phyloP scores from a whole-genome alignment of 768 basidiomycete genomes.

The Lyophyllum decastes region DNA sequence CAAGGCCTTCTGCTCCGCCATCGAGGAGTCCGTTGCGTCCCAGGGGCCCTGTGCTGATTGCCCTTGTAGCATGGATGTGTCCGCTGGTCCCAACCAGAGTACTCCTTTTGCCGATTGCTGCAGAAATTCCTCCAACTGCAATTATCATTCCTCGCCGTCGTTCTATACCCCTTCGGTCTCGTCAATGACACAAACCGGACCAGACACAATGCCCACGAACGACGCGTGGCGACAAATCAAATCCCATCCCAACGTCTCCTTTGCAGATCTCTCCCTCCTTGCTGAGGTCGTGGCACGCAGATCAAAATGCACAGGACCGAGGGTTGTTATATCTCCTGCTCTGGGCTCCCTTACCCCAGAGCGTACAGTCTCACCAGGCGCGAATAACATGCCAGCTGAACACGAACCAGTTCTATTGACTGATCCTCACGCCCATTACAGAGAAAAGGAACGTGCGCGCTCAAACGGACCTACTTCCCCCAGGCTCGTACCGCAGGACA shows the following conservation, averaged over 20 bases:
- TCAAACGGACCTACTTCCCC: constrained; percentile 39
- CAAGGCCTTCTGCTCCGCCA: constrained; percentile 82
- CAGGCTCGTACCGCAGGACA: constrained; percentile 59
- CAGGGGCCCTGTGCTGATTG: constrained; percentile 56
- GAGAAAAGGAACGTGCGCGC: constrained; percentile 38
- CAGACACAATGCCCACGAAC: constrained; percentile 73
- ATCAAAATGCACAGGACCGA: constrained; percentile 75
- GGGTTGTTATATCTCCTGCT: constrained; percentile 57
- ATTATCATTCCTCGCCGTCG: constrained; percentile 19
- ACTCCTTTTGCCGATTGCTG: constrained; percentile 18
- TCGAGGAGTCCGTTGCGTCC: constrained; percentile 61
- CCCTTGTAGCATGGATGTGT: constrained; percentile 34
- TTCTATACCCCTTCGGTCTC: constrained; percentile 6
- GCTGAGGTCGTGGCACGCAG: constrained; percentile 89
- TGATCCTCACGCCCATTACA: constrained; percentile 57
- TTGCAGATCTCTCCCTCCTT: constrained; percentile 79
- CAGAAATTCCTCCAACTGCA: constrained; percentile 22
- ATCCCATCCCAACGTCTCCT: constrained; percentile 85
- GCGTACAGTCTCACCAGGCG: constrained; percentile 35
- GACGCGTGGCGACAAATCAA: constrained; percentile 86
- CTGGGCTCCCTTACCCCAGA: constrained; percentile 52
- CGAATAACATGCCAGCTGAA: constrained; percentile 15
- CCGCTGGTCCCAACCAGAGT: neutral
- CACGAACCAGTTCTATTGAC: constrained; percentile 43
- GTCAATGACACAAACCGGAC: constrained; percentile 10